phyloP scores from a whole-genome alignment of 495 filamentous ascomycete species.

The Penicillium cosmopolitanum region DNA sequence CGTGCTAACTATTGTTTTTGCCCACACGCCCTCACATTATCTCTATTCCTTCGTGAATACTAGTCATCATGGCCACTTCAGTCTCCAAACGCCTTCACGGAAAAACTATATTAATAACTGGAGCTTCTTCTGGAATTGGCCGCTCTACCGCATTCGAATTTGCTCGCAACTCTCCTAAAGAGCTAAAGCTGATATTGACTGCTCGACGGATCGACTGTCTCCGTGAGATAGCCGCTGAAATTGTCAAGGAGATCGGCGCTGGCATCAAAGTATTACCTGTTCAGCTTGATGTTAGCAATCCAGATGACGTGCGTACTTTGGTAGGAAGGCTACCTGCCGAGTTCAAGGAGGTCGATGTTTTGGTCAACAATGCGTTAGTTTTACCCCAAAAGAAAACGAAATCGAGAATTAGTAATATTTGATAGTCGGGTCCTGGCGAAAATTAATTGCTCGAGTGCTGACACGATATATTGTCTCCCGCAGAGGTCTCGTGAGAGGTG shows the following conservation, averaged over 20 bases:
- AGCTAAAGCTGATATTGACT: conserved; percentile 73
- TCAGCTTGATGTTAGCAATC: conserved; percentile 72
- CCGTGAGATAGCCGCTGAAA: conserved; percentile 65
- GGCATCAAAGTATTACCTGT: conserved; percentile 72
- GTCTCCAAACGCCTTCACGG: conserved; percentile 72
- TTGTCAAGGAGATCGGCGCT: conserved; percentile 37
- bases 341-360: conserved; percentile 41
- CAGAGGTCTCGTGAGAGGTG: not conserved
- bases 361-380: conserved; percentile 13
- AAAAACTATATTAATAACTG: conserved; percentile 82
- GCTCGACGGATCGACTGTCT: conserved; percentile 71
- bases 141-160: conserved; percentile 76
- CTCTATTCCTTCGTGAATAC: not conserved
- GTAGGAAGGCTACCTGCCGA: conserved; percentile 66
- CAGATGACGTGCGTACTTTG: conserved; percentile 66
- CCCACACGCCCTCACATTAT: not conserved
- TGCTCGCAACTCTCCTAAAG: conserved; percentile 69
- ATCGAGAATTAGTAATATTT: not conserved
- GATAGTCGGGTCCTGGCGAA: not conserved
- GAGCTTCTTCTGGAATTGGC: conserved; percentile 82
- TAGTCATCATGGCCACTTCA: conserved; percentile 36
- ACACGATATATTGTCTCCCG: not conserved
- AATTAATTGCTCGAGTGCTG: not conserved
- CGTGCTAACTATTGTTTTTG: no score
- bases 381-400: not conserved